Evolutionary conservation across 1,284 basidiomycete species (phyloP).

Genomic region (Cryptococcus maquisensis): DNA sequence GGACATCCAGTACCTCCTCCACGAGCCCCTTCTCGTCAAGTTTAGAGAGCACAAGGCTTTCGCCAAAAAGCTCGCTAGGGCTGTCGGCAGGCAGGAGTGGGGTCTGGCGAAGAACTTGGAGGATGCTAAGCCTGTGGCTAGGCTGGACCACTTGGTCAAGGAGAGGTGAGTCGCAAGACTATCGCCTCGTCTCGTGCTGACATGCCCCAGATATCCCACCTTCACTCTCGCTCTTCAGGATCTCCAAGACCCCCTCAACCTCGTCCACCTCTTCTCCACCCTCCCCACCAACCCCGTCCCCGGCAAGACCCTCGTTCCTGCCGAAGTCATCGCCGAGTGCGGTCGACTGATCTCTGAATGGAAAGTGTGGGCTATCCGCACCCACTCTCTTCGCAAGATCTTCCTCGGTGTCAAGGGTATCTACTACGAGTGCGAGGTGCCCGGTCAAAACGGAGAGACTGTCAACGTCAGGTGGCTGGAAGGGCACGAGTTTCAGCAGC

Average conservation of each 20-base stretch:
- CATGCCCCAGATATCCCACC: slow-evolving; percentile 76
- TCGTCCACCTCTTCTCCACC: slow-evolving; percentile 87
- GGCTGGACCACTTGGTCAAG: slow-evolving; percentile 94
- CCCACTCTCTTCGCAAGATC: slow-evolving; percentile 76
- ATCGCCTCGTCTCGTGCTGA: neutral
- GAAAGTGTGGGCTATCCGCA: slow-evolving; percentile 82
- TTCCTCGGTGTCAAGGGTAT: slow-evolving; percentile 98
- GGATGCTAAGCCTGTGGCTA: slow-evolving; percentile 82
- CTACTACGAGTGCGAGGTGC: slow-evolving; percentile 93
- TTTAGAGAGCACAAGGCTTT: slow-evolving; percentile 97
- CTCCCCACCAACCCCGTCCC: slow-evolving; percentile 70
- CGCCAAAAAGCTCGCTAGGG: slow-evolving; percentile 92
- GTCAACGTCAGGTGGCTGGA: slow-evolving; percentile 85
- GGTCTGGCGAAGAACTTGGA: slow-evolving; percentile 89
- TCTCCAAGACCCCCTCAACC: slow-evolving; percentile 94
- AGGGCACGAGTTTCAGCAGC: slow-evolving; percentile 96
- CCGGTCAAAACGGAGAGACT: slow-evolving; percentile 67
- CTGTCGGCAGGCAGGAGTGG: slow-evolving; percentile 92
- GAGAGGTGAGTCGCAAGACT: slow-evolving; percentile 62
- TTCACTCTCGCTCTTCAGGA: slow-evolving; percentile 95
- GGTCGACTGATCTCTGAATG: slow-evolving; percentile 82
- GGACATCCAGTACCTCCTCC: slow-evolving; percentile 94
- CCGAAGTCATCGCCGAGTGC: slow-evolving; percentile 86
- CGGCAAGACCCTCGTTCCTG: slow-evolving; percentile 62
- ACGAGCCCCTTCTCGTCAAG: slow-evolving; percentile 94